These are phyloP conservation scores for Polygonum maritimum DNA, from an alignment of 148 eudicot genomes.

Conservation along the genomic window DNA sequence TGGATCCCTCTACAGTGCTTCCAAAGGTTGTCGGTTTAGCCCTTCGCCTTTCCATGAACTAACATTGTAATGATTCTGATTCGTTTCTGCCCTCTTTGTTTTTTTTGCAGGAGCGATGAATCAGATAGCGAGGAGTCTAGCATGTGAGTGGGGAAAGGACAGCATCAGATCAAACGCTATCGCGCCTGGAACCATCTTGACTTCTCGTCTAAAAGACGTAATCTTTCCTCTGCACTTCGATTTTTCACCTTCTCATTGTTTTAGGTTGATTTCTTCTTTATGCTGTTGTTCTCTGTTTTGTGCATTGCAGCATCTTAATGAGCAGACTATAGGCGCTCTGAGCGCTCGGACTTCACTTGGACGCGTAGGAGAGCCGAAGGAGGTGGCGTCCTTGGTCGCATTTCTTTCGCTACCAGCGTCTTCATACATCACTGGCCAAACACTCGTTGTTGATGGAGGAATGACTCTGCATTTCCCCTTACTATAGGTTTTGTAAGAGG, in stretches of 20 bases:
- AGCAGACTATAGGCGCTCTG: constrained; percentile 27
- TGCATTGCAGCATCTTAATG: background rate
- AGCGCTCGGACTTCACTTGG: constrained; percentile 33
- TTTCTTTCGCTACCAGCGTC: constrained; percentile 57
- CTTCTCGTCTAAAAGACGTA: constrained; percentile 36
- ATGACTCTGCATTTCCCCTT: constrained; percentile 14
- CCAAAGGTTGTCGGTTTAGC: constrained; percentile 30
- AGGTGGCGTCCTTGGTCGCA: constrained; percentile 46
- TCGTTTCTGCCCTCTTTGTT: background rate
- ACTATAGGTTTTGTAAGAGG: background rate
- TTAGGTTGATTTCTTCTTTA: background rate
- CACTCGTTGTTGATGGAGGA: constrained; percentile 51
- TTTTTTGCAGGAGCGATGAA: constrained; percentile 21
- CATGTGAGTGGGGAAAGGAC: constrained; percentile 73
- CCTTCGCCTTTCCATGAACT: background rate
- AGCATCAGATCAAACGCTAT: constrained; percentile 50
- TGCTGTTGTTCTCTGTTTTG: background rate
- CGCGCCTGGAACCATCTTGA: constrained; percentile 43
- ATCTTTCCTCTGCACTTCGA: background rate
- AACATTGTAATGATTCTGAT: no score
- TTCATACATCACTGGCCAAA: constrained; percentile 56
- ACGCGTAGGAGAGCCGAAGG: constrained; percentile 37
- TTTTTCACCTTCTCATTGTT: background rate
- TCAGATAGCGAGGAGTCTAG: constrained; percentile 31
- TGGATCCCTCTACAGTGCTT: constrained; percentile 31